Conservation (phyloP, 2,329 filamentous ascomycete genomes). For the Cadophora malorum region DNA sequence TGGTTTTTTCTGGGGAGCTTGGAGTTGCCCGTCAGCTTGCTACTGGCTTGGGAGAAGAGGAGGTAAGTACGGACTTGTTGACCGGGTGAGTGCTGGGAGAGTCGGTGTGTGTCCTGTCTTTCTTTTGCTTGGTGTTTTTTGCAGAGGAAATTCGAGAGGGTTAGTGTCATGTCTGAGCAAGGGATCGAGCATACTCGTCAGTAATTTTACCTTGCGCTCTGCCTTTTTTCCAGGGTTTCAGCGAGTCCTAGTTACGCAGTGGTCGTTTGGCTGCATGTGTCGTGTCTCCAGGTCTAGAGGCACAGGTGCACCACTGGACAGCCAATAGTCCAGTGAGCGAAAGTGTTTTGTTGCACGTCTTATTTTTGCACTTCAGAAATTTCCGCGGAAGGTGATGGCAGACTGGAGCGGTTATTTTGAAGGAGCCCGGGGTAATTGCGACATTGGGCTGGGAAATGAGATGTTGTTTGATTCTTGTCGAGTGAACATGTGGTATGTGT, state of each 20-base stretch:
- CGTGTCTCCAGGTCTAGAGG: slow-evolving; percentile 1
- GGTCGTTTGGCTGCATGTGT: slow-evolving; percentile 4
- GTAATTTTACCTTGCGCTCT: neutral
- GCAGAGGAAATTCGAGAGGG: neutral
- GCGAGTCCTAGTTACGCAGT: neutral
- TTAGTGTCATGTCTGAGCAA: neutral
- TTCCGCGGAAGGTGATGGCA: slow-evolving; percentile 8
- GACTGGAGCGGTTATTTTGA: neutral
- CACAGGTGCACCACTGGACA: slow-evolving; percentile 11
- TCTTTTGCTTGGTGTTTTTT: neutral
- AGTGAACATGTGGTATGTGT: neutral
- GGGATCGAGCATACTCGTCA: neutral
- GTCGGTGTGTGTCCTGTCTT: slow-evolving; percentile 4
- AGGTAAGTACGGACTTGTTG: neutral
- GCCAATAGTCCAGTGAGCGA: neutral
- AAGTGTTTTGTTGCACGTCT: slow-evolving; percentile 17
- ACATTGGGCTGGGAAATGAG: slow-evolving; percentile 2
- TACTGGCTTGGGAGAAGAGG: neutral
- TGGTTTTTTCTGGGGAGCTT: neutral
- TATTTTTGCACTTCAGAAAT: slow-evolving; percentile 19
- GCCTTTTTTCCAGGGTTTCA: neutral
- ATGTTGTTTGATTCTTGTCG: neutral
- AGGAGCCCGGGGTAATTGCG: neutral
- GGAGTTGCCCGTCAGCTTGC: neutral
- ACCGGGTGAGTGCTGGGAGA: neutral